Conservation (phyloP, 2,329 filamentous ascomycete species). For the Nectriaceae sp. region DNA sequence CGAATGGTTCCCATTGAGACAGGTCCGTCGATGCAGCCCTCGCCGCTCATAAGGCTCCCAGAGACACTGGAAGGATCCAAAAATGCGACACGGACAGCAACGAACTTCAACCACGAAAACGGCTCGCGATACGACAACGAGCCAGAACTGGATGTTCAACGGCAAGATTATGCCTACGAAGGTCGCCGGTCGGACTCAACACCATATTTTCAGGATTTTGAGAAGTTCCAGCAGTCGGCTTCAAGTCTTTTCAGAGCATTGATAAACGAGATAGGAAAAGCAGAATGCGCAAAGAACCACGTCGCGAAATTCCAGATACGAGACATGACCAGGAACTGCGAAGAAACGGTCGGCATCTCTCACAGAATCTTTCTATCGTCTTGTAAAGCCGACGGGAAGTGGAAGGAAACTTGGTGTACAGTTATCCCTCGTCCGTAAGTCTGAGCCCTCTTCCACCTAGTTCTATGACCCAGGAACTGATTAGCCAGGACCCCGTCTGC, state of each 20-base stretch:
- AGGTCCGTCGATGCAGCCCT: background rate
- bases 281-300: background rate
- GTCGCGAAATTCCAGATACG: background rate
- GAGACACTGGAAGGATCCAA: background rate
- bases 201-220: background rate
- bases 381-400: background rate
- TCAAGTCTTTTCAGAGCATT: background rate
- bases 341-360: background rate
- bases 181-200: too few relatives aligned
- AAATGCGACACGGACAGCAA: background rate
- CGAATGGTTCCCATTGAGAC: background rate
- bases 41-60: background rate
- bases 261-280: background rate
- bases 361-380: background rate
- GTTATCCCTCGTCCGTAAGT: background rate
- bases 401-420: background rate
- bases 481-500: background rate
- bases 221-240: background rate
- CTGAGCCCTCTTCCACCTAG: too few relatives aligned
- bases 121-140: background rate
- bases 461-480: background rate
- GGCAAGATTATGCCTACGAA: too few relatives aligned
- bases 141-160: background rate
- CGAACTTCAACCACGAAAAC: background rate
- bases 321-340: background rate